Base-by-base conservation (phyloP, 352 stramenopile species). In the Globisporangium rhizosaccharum region DNA sequence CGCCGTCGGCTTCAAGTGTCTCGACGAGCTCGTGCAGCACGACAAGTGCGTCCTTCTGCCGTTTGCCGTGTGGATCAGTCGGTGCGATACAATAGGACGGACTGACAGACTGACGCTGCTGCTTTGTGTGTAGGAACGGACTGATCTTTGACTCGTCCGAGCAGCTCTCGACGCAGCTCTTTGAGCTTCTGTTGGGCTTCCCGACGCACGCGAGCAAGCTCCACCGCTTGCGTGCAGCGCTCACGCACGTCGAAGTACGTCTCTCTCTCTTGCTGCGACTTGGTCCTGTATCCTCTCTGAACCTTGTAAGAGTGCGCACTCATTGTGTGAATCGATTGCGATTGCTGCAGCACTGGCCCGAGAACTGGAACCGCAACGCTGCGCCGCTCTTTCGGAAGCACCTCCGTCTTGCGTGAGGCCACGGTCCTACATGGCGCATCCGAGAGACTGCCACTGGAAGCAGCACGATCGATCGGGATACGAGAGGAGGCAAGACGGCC, bases 21-120 rank as follows among this genome's bases (percentile, higher is more conserved):
- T 99, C n/a, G 67, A 75, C 33, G 97, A 99, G 70, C 88, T 99
- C 11, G 96, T 99, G 12, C 67, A 95, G 63, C 89, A 99, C 76
- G 81, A 89, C 52, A 76, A 86, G 53, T 98, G 97, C 75, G 92
- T 71, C 46, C 2, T 36, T 53, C 18, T 57, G 39, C 18, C 1
- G 15, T 11, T 53, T 28, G 12, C 2, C 23, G 23, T 23, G 23
- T 23, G 23, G 23, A 23, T 23, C 23, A 23, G 23, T 23, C 23
- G 23, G 23, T 23, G 23, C 23, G 23, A 23, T 36, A 36, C 30
- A 10, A 9, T 36, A 36, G 5, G 9, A 36, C 30, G 30, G 30
- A 36, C 5, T 10, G 30, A 5, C 5, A 36, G 2, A 25, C n/a
- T 49, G 2, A 33, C 33, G 10, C 25, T 30, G 6, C 15, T 12